Base-by-base conservation (phyloP, 1,284 basidiomycete species). In the Malassezia restricta region DNA sequence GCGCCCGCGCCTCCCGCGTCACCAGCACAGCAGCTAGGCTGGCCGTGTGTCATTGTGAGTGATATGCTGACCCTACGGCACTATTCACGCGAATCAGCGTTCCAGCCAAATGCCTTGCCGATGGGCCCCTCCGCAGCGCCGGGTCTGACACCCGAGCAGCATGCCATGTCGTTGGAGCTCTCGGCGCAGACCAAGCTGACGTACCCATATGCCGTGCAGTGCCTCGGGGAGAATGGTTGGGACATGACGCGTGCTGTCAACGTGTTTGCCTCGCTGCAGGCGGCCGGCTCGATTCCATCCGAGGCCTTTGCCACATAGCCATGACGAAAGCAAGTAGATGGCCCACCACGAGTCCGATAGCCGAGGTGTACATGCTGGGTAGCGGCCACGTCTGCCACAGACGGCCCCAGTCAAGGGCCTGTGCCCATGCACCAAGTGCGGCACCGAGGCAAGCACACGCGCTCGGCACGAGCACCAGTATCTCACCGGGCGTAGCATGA, bases 1-100 rank as follows among this genome's bases (percentile, higher is more conserved):
- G 83, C 83, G 2, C 85, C 87, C 15, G 83, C 88, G 3, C 76
- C 82, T 29, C 80, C 85, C 40, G 85, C 82, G 28, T 90, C 91
- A 60, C 76, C 81, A 83, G 87, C 90, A 6, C 83, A 83, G 64
- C 69, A 78, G 47, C 82, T 80, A 50, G 88, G 89, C 15, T 98
- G 91, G 91, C 83, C 87, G 33, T 85, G 90, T 59, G 78, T 83
- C 45, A 84, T 98, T 62, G 77, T 96, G 6, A 91, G 87, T 20
- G 92, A 98, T 73, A 83, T 86, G 63, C 80, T 87, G 73, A 83
- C 82, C 17, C 77, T 96, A 40, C 83, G 90, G 40, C 80, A 79
- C 20, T 94, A 88, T 74, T 86, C 88, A 6, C 85, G 82, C 63
- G 81, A 82, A 37, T 81, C 82, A 42, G 85, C 86, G 1, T 94